Percentiles rank a stretch among this genome's conserved stretches.
Conservation (phyloP, 2,329 filamentous ascomycete genomes). For the Grosmannia huntii region DNA sequence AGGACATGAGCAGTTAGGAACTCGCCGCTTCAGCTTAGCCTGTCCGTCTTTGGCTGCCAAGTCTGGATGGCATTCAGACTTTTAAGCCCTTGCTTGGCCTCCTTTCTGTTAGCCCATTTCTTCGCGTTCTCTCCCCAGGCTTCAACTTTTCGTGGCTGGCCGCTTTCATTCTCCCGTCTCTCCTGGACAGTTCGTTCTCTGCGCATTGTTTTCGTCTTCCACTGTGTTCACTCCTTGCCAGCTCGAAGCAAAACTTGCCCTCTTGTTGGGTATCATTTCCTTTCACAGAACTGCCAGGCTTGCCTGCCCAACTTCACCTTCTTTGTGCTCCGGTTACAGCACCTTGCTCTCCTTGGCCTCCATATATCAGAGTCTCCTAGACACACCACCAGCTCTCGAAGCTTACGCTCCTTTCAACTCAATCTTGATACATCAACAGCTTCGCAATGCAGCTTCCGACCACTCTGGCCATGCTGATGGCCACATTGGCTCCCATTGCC, state of each 20-base stretch:
- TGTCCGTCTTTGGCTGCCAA: not conserved
- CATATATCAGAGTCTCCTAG: too few relatives aligned
- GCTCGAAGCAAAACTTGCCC: not conserved
- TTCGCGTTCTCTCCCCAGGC: not conserved
- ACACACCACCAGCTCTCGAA: too few relatives aligned
- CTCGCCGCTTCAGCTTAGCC: not conserved
- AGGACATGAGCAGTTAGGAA: not conserved
- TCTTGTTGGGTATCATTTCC: not conserved
- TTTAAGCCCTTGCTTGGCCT: not conserved
- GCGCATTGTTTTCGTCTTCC: not conserved
- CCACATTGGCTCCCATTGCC: slow-evolving; percentile 23
- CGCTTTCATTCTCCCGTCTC: not conserved
- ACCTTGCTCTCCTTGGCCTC: not conserved
- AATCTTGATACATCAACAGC: not conserved
- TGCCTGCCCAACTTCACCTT: not conserved
- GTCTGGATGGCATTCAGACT: not conserved
- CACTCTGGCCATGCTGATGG: slow-evolving; percentile 12
- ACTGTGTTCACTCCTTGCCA: not conserved
- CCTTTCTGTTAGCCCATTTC: not conserved
- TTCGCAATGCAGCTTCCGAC: slow-evolving; percentile 3
- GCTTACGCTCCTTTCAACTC: too few relatives aligned
- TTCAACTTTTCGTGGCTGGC: not conserved
- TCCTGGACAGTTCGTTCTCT: not conserved
- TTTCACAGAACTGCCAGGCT: not conserved
- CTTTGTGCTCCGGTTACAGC: not conserved